Conservation (phyloP, 2,329 filamentous ascomycete species). For the Lachnellula subtilissima region DNA sequence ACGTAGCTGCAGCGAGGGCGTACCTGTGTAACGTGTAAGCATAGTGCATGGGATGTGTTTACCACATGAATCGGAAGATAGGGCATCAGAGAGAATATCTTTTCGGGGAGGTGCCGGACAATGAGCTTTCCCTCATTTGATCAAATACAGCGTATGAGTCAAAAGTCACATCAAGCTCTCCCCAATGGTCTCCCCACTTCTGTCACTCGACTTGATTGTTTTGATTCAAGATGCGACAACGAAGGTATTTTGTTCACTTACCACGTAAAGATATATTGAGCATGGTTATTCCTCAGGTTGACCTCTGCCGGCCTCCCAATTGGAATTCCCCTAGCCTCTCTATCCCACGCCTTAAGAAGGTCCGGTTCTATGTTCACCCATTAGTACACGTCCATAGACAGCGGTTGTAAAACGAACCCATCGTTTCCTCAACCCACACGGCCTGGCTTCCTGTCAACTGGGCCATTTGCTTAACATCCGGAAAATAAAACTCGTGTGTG, state of each 20-base stretch:
- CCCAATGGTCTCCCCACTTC: no score
- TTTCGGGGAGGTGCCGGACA: no score
- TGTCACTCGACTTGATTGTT: no score
- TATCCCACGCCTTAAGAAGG: conserved; percentile 68
- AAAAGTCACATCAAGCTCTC: no score
- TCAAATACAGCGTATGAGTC: no score
- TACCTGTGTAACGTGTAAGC: conserved; percentile 56
- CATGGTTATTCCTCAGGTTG: conserved; percentile 91
- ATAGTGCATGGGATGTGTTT: neutral
- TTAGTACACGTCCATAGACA: conserved; percentile 10
- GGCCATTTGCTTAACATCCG: conserved; percentile 91
- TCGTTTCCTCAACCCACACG: conserved; percentile 94
- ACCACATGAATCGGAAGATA: no score
- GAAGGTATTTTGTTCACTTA: conserved; percentile 42
- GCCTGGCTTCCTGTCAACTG: conserved; percentile 73
- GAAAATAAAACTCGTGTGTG: conserved; percentile 86
- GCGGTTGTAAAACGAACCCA: conserved; percentile 54
- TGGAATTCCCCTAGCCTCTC: conserved; percentile 76
- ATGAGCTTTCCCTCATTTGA: no score
- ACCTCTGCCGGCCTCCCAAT: conserved; percentile 86
- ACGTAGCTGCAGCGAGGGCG: conserved; percentile 74
- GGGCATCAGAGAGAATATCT: no score
- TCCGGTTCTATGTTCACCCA: conserved; percentile 59
- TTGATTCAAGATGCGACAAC: neutral
- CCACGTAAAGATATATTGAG: conserved; percentile 99